phyloP scores from a whole-genome alignment of 805 yeast genomes.

The Candida broadrunensis region DNA sequence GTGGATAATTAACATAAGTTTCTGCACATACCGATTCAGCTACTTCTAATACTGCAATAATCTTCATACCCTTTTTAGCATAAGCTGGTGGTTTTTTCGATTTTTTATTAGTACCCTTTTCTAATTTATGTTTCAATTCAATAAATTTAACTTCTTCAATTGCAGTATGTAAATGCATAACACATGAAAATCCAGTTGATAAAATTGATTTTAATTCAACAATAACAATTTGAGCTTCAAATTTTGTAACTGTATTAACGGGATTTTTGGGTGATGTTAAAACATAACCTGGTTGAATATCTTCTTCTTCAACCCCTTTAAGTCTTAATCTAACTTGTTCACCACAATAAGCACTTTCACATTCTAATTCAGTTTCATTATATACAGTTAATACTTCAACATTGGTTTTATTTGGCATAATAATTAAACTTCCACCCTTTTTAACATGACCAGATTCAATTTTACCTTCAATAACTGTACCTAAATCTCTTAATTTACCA shows the following conservation, averaged over 20 bases:
- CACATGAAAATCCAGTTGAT: slow-evolving; percentile 95
- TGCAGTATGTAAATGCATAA: slow-evolving; percentile 98
- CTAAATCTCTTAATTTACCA: slow-evolving; percentile 94
- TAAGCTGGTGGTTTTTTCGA: slow-evolving; percentile 97
- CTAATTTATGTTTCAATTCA: slow-evolving; percentile 84
- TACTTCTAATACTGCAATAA: slow-evolving; percentile 87
- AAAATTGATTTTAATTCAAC: slow-evolving; percentile 93
- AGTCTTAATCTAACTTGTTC: slow-evolving; percentile 94
- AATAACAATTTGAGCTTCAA: slow-evolving; percentile 95
- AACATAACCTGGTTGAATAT: slow-evolving; percentile 86
- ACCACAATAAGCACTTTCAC: slow-evolving; percentile 86
- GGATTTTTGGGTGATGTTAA: slow-evolving; percentile 84
- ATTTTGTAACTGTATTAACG: slow-evolving; percentile 82
- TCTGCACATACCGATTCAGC: slow-evolving; percentile 90
- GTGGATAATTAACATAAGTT: slow-evolving; percentile 88
- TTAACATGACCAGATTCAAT: slow-evolving; percentile 92
- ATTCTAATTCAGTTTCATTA: slow-evolving; percentile 95
- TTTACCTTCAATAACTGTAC: slow-evolving; percentile 97
- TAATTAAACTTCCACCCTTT: slow-evolving; percentile 68
- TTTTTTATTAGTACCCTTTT: slow-evolving; percentile 94
- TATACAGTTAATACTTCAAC: slow-evolving; percentile 86
- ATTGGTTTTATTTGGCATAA: slow-evolving; percentile 88
- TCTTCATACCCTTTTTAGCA: slow-evolving; percentile 98
- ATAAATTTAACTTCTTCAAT: slow-evolving; percentile 89
- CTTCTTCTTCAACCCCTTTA: slow-evolving; percentile 97